Conservation (phyloP, 2,329 filamentous ascomycete species). For the Aspergillus uvarum region DNA sequence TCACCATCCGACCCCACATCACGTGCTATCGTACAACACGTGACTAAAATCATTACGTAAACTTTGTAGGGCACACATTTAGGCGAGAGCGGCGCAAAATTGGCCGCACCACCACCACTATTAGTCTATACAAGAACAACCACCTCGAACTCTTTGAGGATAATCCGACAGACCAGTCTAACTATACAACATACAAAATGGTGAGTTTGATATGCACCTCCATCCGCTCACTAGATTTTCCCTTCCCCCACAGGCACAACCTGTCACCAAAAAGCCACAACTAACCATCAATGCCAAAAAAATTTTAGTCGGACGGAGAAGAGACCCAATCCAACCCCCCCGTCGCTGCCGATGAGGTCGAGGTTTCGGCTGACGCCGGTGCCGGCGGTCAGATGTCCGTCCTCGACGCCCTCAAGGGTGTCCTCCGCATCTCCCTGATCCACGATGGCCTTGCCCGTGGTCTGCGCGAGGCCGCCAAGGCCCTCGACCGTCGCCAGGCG, state of each 20-base stretch:
- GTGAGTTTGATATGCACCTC: slow-evolving; percentile 31
- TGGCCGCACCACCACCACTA: slow-evolving; percentile 24
- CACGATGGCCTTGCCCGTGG: slow-evolving; percentile 98
- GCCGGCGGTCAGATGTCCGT: slow-evolving; percentile 78
- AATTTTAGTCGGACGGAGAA: slow-evolving; percentile 96
- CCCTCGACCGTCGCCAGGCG: slow-evolving; percentile 95
- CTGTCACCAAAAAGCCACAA: slow-evolving; percentile 3
- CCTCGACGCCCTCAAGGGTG: slow-evolving; percentile 97
- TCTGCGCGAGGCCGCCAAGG: slow-evolving; percentile 97
- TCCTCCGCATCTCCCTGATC: slow-evolving; percentile 97
- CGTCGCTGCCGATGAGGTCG: slow-evolving; percentile 78
- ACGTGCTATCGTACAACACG: not conserved
- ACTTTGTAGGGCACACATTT: slow-evolving; percentile 25
- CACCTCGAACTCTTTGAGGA: slow-evolving; percentile 52
- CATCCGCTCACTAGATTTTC: not conserved
- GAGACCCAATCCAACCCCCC: slow-evolving; percentile 76
- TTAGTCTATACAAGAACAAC: slow-evolving; percentile 25
- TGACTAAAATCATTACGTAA: slow-evolving; percentile 11
- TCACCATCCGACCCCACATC: not conserved
- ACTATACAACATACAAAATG: slow-evolving; percentile 44
- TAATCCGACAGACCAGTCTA: slow-evolving; percentile 48
- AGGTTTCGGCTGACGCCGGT: slow-evolving; percentile 87
- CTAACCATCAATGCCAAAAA: slow-evolving; percentile 17
- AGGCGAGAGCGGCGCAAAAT: slow-evolving; percentile 32
- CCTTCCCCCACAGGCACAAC: not conserved